These are phyloP conservation scores for Periconia macrospinosa DNA, from an alignment of 2,329 filamentous ascomycete species.

Conservation along the genomic window DNA sequence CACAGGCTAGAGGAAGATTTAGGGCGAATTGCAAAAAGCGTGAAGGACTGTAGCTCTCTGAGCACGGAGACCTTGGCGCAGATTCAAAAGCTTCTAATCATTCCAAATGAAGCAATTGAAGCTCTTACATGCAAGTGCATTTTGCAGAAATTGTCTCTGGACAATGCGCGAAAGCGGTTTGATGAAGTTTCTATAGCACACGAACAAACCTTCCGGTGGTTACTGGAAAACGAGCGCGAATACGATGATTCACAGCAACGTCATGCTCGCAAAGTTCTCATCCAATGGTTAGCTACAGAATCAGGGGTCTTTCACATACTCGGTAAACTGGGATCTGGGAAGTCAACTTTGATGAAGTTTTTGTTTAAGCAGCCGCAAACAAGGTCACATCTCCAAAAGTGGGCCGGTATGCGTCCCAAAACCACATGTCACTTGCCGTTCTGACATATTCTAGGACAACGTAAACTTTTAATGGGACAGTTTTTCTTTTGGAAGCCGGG, in stretches of 20 bases:
- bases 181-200: conserved; percentile 5
- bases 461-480: conserved; percentile 14
- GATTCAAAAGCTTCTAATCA: neutral
- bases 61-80: neutral
- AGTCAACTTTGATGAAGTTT: conserved; percentile 38
- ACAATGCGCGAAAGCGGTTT: conserved; percentile 3
- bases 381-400: conserved; percentile 9
- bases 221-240: conserved; percentile 1
- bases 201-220: conserved; percentile 9
- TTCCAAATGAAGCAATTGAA: neutral
- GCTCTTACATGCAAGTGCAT: conserved; percentile 2
- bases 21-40: neutral
- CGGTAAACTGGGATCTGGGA: conserved; percentile 39
- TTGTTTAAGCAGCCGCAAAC: conserved; percentile 14
- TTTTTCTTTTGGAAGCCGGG: conserved; percentile 36
- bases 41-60: neutral
- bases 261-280: neutral
- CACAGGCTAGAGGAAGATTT: neutral
- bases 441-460: neutral
- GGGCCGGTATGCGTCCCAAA: conserved; percentile 8
- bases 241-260: neutral
- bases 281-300: conserved; percentile 7
- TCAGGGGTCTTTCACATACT: conserved; percentile 38
- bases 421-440: neutral
- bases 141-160: neutral